Conservation (phyloP, 106 monocot genomes). For the Allium cepa region DNA sequence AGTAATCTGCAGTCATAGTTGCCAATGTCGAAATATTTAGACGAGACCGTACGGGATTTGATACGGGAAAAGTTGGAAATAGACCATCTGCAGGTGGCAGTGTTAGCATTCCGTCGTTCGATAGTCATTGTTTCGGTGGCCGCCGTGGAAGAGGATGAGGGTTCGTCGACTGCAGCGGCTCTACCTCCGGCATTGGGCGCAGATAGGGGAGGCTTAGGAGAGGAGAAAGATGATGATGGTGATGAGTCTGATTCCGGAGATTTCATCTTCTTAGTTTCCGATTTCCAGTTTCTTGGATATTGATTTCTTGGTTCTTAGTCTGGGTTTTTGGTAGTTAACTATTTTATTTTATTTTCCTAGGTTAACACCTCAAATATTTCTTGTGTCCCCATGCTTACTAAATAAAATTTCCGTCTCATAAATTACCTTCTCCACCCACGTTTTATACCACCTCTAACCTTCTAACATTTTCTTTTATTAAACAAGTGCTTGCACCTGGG, state of each 20-base stretch:
- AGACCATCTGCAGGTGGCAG: slow-evolving; percentile 72
- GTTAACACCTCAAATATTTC: no score
- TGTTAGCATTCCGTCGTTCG: slow-evolving; percentile 12
- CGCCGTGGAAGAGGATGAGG: background rate
- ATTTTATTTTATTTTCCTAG: no score
- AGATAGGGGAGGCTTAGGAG: background rate
- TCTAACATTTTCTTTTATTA: no score
- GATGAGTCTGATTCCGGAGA: background rate
- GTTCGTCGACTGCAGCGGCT: background rate
- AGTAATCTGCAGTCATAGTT: slow-evolving; percentile 90
- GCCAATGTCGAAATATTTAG: slow-evolving; percentile 86
- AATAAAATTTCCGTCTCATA: no score
- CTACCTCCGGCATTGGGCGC: background rate
- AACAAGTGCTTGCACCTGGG: no score
- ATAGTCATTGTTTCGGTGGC: background rate
- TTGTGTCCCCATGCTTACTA: no score
- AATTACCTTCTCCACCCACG: no score
- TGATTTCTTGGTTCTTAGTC: no score
- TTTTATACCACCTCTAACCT: no score
- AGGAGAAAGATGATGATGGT: background rate
- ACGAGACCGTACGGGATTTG: slow-evolving; percentile 66
- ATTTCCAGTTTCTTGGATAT: no score
- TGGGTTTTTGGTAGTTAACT: no score
- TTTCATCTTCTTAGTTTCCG: background rate
- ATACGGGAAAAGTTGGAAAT: slow-evolving; percentile 46